Evolutionary conservation across 495 filamentous ascomycete genomes (phyloP), one percentile per base, ranked within the genome.

Genomic region (Aspergillus homomorphus): DNA sequence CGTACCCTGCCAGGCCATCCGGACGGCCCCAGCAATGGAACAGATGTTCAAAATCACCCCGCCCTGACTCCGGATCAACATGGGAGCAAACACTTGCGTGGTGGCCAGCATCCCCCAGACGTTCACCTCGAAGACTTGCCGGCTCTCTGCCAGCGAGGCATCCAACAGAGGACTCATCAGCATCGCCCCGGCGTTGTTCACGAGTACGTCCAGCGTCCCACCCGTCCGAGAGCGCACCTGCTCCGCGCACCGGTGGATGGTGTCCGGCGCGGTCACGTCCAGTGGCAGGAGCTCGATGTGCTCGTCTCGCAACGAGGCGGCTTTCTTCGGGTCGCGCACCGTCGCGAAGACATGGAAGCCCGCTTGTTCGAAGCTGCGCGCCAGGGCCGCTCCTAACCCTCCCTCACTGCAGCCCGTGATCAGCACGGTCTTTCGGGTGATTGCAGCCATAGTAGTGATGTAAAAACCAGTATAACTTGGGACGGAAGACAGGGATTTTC

Each of bases 271-370:
- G 12, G 67, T 67, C 14, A 74, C 73, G 45, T 68, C 66, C 6
- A 73, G 63, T 6, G 44, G 15, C 7, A 65, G 14, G 15, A 63
- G 33, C 7, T 60, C 62, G 19, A 63, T 56, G 42, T 62, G n/a
- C n/a, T n/a, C n/a, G n/a, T n/a, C n/a, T n/a, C n/a, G n/a, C n/a
- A n/a, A n/a, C n/a, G n/a, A n/a, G n/a, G n/a, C 62, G 0, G 46
- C 22, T 15, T 60, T 18, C 12, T 51, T 51, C 4, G 67, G 54
- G 54, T 76, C 66, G 45, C 83, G 80, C 4, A 77, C 75, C 20
- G 83, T 82, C 16, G 85, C 84, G 60, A 83, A 83, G 45, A 87
- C 83, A 15, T 74, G 76, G 56, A 70, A 76, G 16, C 80, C 82
- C 20, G 63, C 66, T 2, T 57, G 54, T 21, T 78, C 73, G 65